Conservation (phyloP, 2,329 filamentous ascomycete species). For the Aspergillus amoenus region DNA sequence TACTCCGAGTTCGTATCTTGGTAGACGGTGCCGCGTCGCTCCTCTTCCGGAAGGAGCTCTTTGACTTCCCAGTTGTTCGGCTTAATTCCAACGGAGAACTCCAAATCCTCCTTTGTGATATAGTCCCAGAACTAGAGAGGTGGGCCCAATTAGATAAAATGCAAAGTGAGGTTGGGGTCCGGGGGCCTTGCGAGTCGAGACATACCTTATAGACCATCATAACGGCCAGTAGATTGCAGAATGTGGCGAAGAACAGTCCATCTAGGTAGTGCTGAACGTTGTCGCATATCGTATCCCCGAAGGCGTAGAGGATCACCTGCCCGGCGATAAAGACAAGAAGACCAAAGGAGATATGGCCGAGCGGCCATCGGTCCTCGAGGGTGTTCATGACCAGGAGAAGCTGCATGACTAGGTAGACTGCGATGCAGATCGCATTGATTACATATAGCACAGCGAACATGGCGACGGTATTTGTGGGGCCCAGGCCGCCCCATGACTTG, state of each 20-base stretch:
- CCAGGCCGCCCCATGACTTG: conserved; percentile 83
- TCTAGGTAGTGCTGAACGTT: conserved; percentile 89
- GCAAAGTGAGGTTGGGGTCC: background rate
- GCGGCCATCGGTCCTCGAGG: conserved; percentile 89
- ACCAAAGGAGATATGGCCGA: conserved; percentile 88
- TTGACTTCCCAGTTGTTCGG: conserved; percentile 99
- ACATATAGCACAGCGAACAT: conserved; percentile 91
- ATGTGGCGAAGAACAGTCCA: conserved; percentile 88
- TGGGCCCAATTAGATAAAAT: background rate
- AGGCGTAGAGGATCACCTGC: conserved; percentile 88
- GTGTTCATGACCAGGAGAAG: conserved; percentile 85
- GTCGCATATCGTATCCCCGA: conserved; percentile 81
- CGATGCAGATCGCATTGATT: conserved; percentile 80
- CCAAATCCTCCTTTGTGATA: conserved; percentile 95
- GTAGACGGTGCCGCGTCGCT: conserved; percentile 72
- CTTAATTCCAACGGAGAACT: conserved; percentile 94
- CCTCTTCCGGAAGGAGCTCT: conserved; percentile 79
- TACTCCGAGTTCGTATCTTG: conserved; percentile 54
- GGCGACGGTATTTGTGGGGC: conserved; percentile 80
- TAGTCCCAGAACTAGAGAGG: conserved; percentile 87
- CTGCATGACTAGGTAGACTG: conserved; percentile 85
- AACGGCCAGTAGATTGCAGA: conserved; percentile 88
- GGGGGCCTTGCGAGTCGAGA: conserved; percentile 6
- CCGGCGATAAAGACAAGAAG: conserved; percentile 88
- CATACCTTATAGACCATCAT: conserved; percentile 99